Base-by-base conservation (phyloP, 108 stramenopile species). In the Hondaea fermentalgiana region DNA sequence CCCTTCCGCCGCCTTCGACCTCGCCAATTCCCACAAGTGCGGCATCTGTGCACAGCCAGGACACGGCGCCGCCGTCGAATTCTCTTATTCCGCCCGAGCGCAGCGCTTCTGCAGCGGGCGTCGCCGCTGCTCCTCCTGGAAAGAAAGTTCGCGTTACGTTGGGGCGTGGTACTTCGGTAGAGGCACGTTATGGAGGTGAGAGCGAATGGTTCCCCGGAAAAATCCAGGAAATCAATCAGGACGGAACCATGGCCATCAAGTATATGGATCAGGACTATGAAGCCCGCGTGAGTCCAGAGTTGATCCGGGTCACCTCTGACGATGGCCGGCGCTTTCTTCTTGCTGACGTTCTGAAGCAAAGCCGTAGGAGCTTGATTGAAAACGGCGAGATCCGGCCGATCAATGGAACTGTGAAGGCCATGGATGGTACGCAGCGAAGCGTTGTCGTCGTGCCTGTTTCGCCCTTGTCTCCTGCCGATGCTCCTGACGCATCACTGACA, bases 201-300 rank as follows among this genome's bases (percentile, higher is more conserved):
- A 53, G 51, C 51, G 76, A 83, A 45, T 83, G 76, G 76, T 83
- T 12, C 3, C 49, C 17, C 25, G 76, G 76, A 8, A 47, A 53
- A 17, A 83, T 83, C 4, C 76, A 83, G 10, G 76, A 83, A 8
- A 23, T 83, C 1, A 83, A 83, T 23, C n/a, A 47, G 25, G 76
- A 83, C 51, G 51, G 76, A 23, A 83, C 76, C 4, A 53, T 83
- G 19, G 76, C 76, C 16, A 83, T 83, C 76, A 83, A 83, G 76
- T 83, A 83, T 23, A 6, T 45, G 23, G 76, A 83, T 28, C 76
- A 83, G 10, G 49, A 53, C 51, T 83, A 21, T 53, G 76, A 83
- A 83, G n/a, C 76, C 19, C 51, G 49, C 17, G 76, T 83, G 10
- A 47, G 49, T 23, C 3, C 4, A 12, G 76, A 83, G 2, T 12